phyloP scores from a whole-genome alignment of 345 rosid species.

The Aethionema arabicum region DNA sequence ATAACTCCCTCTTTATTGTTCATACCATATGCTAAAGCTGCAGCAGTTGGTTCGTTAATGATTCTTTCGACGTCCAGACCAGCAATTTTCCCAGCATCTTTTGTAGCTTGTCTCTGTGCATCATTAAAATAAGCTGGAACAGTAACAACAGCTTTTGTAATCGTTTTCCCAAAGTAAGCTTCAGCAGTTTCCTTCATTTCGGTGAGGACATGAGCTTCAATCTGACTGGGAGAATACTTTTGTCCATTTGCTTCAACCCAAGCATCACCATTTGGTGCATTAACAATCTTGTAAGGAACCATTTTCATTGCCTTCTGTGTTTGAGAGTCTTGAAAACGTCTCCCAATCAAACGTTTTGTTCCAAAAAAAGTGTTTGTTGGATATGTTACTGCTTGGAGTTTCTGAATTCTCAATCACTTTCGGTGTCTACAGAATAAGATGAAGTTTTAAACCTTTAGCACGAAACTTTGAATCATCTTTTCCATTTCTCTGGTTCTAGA shows the following conservation, averaged over 20 bases:
- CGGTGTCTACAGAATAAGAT: conserved; percentile 27
- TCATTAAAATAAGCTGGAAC: conserved; percentile 51
- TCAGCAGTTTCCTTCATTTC: conserved; percentile 51
- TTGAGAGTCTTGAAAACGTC: conserved; percentile 42
- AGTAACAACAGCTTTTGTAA: conserved; percentile 43
- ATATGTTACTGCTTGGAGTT: conserved; percentile 46
- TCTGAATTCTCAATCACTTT: conserved; percentile 46
- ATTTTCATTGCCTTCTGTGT: conserved; percentile 43
- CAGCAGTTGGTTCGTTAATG: conserved; percentile 49
- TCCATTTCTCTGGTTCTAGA: background rate
- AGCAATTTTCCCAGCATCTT: conserved; percentile 49
- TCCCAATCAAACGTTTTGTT: conserved; percentile 43
- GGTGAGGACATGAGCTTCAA: conserved; percentile 41
- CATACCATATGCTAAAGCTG: conserved; percentile 45
- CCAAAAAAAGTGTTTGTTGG: conserved; percentile 44
- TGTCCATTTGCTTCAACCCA: conserved; percentile 47
- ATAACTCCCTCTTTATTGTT: conserved; percentile 46
- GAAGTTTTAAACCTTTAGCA: background rate
- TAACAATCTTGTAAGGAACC: conserved; percentile 43
- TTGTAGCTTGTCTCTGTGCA: conserved; percentile 48
- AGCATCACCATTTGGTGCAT: conserved; percentile 48
- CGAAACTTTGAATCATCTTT: background rate
- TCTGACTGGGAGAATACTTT: conserved; percentile 43
- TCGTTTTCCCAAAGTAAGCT: conserved; percentile 41
- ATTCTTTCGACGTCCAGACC: conserved; percentile 46